Conservation (phyloP, 2,329 filamentous ascomycete genomes). For the Monilinia fructigena region DNA sequence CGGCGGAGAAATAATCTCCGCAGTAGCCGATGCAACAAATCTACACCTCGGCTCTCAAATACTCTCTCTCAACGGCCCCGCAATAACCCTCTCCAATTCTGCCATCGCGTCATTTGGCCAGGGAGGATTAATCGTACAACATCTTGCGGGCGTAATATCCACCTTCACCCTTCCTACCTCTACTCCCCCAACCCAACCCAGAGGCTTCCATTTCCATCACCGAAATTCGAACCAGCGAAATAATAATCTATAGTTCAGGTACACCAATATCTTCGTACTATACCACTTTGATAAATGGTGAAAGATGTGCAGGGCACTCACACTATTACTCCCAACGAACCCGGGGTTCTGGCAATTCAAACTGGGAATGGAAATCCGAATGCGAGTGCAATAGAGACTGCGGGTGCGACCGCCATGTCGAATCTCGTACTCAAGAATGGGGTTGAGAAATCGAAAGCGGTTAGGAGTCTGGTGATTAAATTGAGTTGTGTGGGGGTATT, state of each 20-base stretch:
- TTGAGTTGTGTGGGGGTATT: neutral
- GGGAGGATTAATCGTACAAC: constrained; percentile 24
- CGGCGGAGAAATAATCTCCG: constrained; percentile 11
- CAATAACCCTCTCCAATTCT: constrained; percentile 18
- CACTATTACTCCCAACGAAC: neutral
- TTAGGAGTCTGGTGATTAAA: neutral
- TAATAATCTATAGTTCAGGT: neutral
- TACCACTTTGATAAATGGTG: neutral
- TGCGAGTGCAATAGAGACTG: neutral
- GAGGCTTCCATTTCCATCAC: neutral
- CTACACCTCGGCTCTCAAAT: constrained; percentile 23
- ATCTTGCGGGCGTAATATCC: constrained; percentile 23
- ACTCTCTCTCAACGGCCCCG: constrained; percentile 18
- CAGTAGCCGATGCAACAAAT: neutral
- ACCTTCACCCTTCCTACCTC: constrained; percentile 19
- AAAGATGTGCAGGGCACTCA: neutral
- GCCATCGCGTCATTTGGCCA: constrained; percentile 23
- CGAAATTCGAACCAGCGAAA: constrained; percentile 3
- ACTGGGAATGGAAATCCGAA: neutral
- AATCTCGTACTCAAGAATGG: neutral
- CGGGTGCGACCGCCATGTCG: neutral
- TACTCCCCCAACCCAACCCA: neutral
- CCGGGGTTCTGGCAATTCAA: neutral
- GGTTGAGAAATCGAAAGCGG: neutral
- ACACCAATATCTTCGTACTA: neutral